Evolutionary conservation across 2,329 filamentous ascomycete species (phyloP), one percentile per base, ranked within the genome.

Genomic region (Pyricularia sp.): DNA sequence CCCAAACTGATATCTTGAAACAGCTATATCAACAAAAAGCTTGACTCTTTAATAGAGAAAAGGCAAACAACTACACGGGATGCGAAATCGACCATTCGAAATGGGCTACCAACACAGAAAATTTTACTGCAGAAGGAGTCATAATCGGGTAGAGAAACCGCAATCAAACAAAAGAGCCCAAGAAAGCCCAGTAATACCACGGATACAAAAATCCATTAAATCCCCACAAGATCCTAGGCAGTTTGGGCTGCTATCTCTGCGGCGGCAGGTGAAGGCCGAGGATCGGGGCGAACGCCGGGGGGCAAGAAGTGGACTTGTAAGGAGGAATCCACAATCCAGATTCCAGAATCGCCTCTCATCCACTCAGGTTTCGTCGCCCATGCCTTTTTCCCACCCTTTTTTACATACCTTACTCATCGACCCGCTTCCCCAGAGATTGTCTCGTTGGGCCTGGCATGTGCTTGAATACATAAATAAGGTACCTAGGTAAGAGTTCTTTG

Each of bases 131-230:
- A 50, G 42, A 6, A 50, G 42, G 20, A 50, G 67, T 55, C 64
- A 61, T 66, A 23, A 59, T 58, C 28, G 58, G 25, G 58, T 58
- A 66, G 65, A 68, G 33, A 72, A 77, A 69, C 72, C 73, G 17
- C 36, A 65, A 36, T 36, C 33, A 36, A 12, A 68, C 30, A 31
- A 23, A 63, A 50, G 11, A 23, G 58, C 36, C 36, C 25, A 64
- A 36, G 23, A 50, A 65, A 6, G 5, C 7, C 12, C 31, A 11
- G 6, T 33, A 64, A 30, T 20, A 36, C 64, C 17, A 14, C 58
- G 11, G 63, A 61, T 12, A 28, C 42, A 12, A 36, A 23, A 36
- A 23, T 12, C 25, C 58, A 23, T 25, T 25, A 58, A 23, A 12
- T 23, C 17, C 25, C 58, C n/a, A 61, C 58, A n/a, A n/a, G 58